Base-by-base conservation (phyloP, 306 rosid species). In the Gleditsia sinensis region DNA sequence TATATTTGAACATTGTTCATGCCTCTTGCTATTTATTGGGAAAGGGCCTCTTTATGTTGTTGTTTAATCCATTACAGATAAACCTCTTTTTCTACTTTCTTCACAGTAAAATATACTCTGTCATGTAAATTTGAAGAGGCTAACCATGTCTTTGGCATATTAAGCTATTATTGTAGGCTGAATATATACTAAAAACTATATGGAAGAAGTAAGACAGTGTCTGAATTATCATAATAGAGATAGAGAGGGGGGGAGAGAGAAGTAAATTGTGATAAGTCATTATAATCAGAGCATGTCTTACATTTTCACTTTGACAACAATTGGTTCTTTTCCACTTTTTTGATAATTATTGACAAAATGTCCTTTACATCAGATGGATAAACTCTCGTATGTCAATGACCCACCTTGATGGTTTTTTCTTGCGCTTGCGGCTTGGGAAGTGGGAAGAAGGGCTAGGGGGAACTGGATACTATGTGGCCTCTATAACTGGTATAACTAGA, bases 371-470 rank as follows among this genome's bases (percentile, higher is more conserved):
- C 88, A 94, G 99, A 87, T 92, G 92, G 90, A 88, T 84, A 80
- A 80, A 77, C 67, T 80, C 89, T 72, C 71, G 43, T 36, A 74
- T 48, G 61, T 67, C 95, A 19, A 72, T 83, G 40, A 81, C 89
- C 28, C 78, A 78, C 42, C 92, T 94, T 4, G 89, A 88, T 24
- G 99, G 97, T 21, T 84, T 91, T 70, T 94, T 81, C 93, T 83
- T 94, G 87, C 95, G 97, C 21, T 72, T 94, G 74, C 83, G 95
- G 89, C 91, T 94, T 20, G 92, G 99, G 80, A 90, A 90, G 82
- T 84, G 91, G 92, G 92, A 92, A 90, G 92, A 84, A 83, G 97
- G 92, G 20, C 83, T 75, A 19, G 90, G 90, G 25, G 88, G 96
- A 76, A 86, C 96, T 42, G 91, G 95, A 79, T 94, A 94, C 81